Evolutionary conservation across 2,329 filamentous ascomycete species (phyloP), one percentile per base, ranked within the genome.

Genomic region (Samsoniella hepiali): DNA sequence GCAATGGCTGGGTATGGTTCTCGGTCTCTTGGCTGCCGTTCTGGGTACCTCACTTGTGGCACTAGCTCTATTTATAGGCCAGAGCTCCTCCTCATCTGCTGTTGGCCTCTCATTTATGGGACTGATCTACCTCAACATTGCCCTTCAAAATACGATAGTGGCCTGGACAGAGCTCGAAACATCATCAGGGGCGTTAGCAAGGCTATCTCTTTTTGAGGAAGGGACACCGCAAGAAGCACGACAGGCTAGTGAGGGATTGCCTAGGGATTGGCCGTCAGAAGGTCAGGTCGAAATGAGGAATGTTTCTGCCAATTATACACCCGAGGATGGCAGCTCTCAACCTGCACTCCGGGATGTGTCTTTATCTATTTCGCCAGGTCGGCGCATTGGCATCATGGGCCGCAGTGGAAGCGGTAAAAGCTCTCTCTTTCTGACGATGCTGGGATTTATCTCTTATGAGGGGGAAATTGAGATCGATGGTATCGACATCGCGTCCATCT

Each of bases 71-170:
- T 36, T 45, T 31, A 27, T 45, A 11, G 32, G 49, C 2, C 13
- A 47, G 6, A 47, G 15, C 13, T 29, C 56, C 11, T 47, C 56
- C 1, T 17, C 27, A 4, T 31, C 56, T 10, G 15, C 56, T 7
- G 29, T 58, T 36, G 56, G 56, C 22, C 42, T 58, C 11, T 58
- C 56, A 2, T 36, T 58, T 15, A 54, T 54, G 51, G 34, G 51
- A 17, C 5, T 51, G 1, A 51, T 51, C 29, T 51, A 29, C 15
- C 49, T 51, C 11, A 51, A 29, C 31, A 31, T 34, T 13, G 29
- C 49, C 15, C 29, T 51, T 7, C 27, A 51, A 22, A 51, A 51
- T 34, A 51, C 29, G 15, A 31, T 51, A 29, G 49, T 11, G 27
- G 49, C 49, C 13, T 51, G 49, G 49, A 34, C 49, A 32, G 29